phyloP scores from a whole-genome alignment of 441 rosid species.

The Rhodomyrtus psidioides region DNA sequence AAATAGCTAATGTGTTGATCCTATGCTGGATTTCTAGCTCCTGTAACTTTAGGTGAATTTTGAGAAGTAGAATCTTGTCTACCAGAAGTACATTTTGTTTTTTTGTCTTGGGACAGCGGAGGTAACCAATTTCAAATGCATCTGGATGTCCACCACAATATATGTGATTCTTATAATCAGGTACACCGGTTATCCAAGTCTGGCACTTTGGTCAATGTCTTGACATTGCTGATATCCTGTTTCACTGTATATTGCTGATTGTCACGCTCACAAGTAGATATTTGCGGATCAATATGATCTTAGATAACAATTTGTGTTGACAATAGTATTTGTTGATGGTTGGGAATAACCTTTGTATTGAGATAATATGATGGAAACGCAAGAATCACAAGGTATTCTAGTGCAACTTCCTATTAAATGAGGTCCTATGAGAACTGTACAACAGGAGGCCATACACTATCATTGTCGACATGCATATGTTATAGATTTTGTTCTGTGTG shows the following conservation, averaged over 20 bases:
- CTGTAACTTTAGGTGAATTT: background rate
- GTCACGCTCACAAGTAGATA: background rate
- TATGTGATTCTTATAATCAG: background rate
- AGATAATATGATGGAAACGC: background rate
- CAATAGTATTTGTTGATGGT: background rate
- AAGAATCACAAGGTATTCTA: background rate
- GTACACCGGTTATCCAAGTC: background rate
- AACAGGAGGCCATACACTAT: background rate
- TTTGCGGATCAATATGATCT: background rate
- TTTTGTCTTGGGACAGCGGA: background rate
- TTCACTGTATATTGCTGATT: background rate
- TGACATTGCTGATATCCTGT: background rate
- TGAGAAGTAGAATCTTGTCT: background rate
- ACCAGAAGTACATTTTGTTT: background rate
- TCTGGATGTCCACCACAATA: background rate
- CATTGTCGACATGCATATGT: background rate
- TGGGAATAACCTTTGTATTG: background rate
- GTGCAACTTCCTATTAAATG: background rate
- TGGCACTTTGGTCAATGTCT: background rate
- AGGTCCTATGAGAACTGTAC: background rate
- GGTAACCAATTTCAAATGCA: background rate
- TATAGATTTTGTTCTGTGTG: background rate
- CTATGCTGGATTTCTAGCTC: background rate
- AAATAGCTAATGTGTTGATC: background rate
- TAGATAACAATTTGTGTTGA: background rate